Base-by-base conservation (phyloP, 768 basidiomycete species). In the Calocybe cyanea region DNA sequence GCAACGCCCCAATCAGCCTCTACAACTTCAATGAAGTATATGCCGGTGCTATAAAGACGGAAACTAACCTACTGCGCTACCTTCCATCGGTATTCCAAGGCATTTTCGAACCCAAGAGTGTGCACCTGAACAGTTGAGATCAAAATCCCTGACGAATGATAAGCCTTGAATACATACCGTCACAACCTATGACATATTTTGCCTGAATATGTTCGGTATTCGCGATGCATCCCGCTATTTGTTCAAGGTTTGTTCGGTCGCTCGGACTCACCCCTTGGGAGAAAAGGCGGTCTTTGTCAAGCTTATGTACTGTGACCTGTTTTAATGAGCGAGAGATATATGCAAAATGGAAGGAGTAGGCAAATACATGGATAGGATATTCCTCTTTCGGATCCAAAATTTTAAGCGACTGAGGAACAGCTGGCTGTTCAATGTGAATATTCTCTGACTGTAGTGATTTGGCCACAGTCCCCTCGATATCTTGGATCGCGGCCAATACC, bases 81-180 rank as follows among this genome's bases (percentile, higher is more conserved):
- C 43, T 20, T 34, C 43, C 43, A 44, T 36, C 1, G 10, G 34
- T 13, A 44, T 44, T 7, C n/a, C 34, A 6, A 34, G 36, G 13
- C 15, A 24, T 21, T 36, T 34, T 7, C 43, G 43, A 5, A 44
- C 43, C 43, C 43, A 44, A 10, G 43, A 44, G 35, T 36, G 43
- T n/a, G 43, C 43, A 15, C 43, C 43, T 44, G 18, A n/a, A 18
- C 2, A 34, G 25, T 28, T 28, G 25, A 11, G 20, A 28, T 43
- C 6, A 24, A 15, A 19, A 13, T 15, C 2, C 23, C 7, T 2
- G 24, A 1, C 10, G 9, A 25, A n/a, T n/a, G 4, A 33, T 14
- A 5, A 11, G 15, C 6, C 5, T 13, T 9, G n/a, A 21, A 9
- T 2, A 35, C 34, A 21, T 20, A 44, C 43, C 43, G 15, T 44